Percentiles rank a stretch among this genome's conserved stretches.
These are phyloP conservation scores for Skeletonema costatum DNA, from an alignment of 108 stramenopile species.

Conservation along the genomic window DNA sequence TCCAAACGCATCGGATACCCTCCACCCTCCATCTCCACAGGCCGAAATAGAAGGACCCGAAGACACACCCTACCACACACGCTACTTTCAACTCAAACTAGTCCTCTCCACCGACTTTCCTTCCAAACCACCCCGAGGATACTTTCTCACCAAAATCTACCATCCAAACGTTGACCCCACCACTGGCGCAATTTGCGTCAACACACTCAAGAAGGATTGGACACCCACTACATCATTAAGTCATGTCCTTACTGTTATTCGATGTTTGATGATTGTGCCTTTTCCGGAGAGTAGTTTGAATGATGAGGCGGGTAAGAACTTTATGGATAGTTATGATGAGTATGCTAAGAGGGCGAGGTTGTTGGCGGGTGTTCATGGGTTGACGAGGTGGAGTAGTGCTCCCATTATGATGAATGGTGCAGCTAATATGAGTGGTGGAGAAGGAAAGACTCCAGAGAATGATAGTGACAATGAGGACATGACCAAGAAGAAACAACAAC, in stretches of 20 bases:
- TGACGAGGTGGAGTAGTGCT: constrained; percentile 30
- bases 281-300: constrained; percentile 98
- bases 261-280: constrained; percentile 97
- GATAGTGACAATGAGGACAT: neutral
- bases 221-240: constrained; percentile 82
- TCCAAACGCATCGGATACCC: too few species aligned
- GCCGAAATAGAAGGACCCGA: constrained; percentile 94
- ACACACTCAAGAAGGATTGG: constrained; percentile 99
- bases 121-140: constrained; percentile 92
- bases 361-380: constrained; percentile 94
- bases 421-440: neutral
- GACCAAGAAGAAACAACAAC: neutral
- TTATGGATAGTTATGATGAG: constrained; percentile 99
- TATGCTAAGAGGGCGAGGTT: constrained; percentile 92
- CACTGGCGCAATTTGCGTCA: constrained; percentile 98
- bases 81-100: constrained; percentile 94
- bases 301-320: constrained; percentile 98
- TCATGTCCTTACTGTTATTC: constrained; percentile 97
- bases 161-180: constrained; percentile 97
- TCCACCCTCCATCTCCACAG: constrained; percentile 26
- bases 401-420: neutral
- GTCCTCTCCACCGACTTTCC: constrained; percentile 89
- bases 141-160: constrained; percentile 98
- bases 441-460: neutral
- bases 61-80: constrained; percentile 95